Percentiles rank a stretch among this genome's conserved stretches.
phyloP scores from a whole-genome alignment of 345 rosid species.

The Salix exigua region DNA sequence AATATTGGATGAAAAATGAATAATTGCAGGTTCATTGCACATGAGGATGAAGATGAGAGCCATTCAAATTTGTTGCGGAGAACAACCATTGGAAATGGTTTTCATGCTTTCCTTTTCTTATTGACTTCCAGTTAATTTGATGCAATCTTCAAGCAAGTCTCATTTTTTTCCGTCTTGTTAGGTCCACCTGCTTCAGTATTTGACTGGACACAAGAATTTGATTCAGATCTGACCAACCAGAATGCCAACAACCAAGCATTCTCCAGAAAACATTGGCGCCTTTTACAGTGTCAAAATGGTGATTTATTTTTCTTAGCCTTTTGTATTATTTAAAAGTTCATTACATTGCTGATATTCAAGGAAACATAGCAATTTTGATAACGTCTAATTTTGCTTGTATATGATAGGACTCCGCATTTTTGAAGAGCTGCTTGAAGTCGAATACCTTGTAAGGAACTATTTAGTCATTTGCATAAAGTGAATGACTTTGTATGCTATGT shows the following conservation, averaged over 20 bases:
- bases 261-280: slow-evolving; percentile 98
- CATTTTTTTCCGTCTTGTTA: slow-evolving; percentile 32
- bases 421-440: slow-evolving; percentile 99
- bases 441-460: slow-evolving; percentile 75
- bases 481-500: slow-evolving; percentile 14
- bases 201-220: slow-evolving; percentile 91
- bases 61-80: slow-evolving; percentile 58
- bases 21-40: slow-evolving; percentile 68
- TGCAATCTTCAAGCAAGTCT: slow-evolving; percentile 19
- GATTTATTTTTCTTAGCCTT: slow-evolving; percentile 14
- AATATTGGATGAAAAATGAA: not conserved
- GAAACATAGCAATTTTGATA: not conserved
- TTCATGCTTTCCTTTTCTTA: slow-evolving; percentile 13
- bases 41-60: slow-evolving; percentile 81
- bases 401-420: slow-evolving; percentile 94
- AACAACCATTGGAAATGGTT: slow-evolving; percentile 97
- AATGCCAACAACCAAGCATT: slow-evolving; percentile 82
- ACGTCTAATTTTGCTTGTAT: not conserved
- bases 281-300: slow-evolving; percentile 99
- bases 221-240: slow-evolving; percentile 66
- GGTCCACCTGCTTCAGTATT: slow-evolving; percentile 80
- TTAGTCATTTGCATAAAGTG: slow-evolving; percentile 19
- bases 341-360: slow-evolving; percentile 10
- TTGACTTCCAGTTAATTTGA: slow-evolving; percentile 13
- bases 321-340: slow-evolving; percentile 10